Base-by-base conservation (phyloP, 129 eudicot genomes). In the Rutidosis leptorrhynchoides region DNA sequence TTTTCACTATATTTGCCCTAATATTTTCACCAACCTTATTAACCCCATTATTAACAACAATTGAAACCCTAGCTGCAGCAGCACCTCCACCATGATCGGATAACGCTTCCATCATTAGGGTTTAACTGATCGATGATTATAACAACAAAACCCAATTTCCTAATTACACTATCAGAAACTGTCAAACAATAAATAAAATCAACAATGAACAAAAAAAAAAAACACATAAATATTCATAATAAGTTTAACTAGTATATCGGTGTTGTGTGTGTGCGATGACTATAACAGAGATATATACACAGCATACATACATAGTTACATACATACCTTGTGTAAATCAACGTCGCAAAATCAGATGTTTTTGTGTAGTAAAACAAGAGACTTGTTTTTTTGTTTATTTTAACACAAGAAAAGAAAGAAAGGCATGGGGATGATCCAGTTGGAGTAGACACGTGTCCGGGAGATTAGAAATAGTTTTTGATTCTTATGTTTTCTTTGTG, bases 1-100 rank as follows among this genome's bases (percentile, higher is more conserved):
- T 24, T 14, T 40, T 58, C 72, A 55, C 26, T 65, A 37, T 25
- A 43, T 48, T 54, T 35, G 1, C 64, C 23, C 60, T 51, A 26
- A 55, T 25, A 25, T 59, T 21, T 6, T 61, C 62, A 60, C 26
- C 52, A 61, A 49, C 20, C 32, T 30, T 65, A 72, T 40, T 28
- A 56, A 59, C 5, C 58, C 62, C 72, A 22, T 30, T 69, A 27
- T 16, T 49, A 57, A 58, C 74, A 30, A 14, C 84, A 20, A 16
- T 17, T 4, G 58, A 70, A 77, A 77, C 84, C 83, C 83, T 60
- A 62, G 28, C 45, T 64, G 67, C 74, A 61, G 45, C 55, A 55
- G 53, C 71, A 28, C 40, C 45, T 1, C 54, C 60, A 8, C 23
- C 48, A 62, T 30, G 46, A 68, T 63, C 65, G 48, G 60, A 60